Conservation (phyloP, 108 stramenopile species). For the Schizochytrium sp. region DNA sequence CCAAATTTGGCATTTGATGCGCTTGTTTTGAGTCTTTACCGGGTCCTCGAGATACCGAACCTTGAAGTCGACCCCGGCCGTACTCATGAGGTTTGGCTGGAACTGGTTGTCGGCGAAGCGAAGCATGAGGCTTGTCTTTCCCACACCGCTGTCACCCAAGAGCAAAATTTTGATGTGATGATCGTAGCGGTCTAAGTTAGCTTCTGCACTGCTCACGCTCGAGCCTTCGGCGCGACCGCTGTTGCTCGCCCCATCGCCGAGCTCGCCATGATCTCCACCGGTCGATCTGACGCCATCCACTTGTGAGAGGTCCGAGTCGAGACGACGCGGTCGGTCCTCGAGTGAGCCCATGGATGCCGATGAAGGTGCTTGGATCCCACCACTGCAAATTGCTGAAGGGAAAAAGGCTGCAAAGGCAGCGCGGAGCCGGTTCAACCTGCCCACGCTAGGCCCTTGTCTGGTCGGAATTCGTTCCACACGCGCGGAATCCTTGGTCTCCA, state of each 20-base stretch:
- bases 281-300: too few relatives aligned
- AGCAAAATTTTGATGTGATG: conserved; percentile 96
- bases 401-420: too few relatives aligned
- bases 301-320: too few relatives aligned
- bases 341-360: too few relatives aligned
- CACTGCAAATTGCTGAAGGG: too few relatives aligned
- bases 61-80: conserved; percentile 18
- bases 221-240: not conserved
- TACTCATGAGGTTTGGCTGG: conserved; percentile 24
- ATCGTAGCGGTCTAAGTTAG: conserved; percentile 60
- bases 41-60: not conserved
- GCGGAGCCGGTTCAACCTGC: too few relatives aligned
- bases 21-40: not conserved
- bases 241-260: not conserved
- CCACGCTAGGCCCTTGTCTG: too few relatives aligned
- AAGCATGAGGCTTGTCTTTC: conserved; percentile 94
- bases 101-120: conserved; percentile 98
- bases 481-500: too few relatives aligned
- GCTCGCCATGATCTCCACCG: not conserved
- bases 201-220: not conserved
- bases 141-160: conserved; percentile 95
- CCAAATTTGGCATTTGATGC: conserved; percentile 74
- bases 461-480: too few relatives aligned
- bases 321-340: too few relatives aligned
- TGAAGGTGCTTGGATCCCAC: too few relatives aligned